A percentile compares a stretch with the other conserved stretches of the same genome.
Conservation (phyloP, 257 asterid genomes). For the Solanum piurae region DNA sequence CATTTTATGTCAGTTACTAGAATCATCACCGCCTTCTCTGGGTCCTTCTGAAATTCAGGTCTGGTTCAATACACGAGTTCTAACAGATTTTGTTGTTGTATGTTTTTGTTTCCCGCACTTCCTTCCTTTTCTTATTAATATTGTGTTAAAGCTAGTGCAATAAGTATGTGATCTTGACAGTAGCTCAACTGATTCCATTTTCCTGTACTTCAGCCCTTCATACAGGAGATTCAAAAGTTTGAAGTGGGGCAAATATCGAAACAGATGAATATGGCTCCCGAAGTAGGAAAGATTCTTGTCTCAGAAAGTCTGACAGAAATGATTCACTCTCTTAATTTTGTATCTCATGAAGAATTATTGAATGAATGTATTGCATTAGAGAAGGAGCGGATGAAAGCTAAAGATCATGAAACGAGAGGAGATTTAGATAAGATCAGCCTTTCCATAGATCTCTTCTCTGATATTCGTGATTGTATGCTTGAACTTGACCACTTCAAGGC, state of each 20-base stretch:
- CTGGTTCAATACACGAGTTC: neutral
- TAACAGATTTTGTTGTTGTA: neutral
- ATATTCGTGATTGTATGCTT: constrained; percentile 37
- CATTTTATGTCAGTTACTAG: constrained; percentile 34
- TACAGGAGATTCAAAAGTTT: constrained; percentile 49
- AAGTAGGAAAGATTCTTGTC: constrained; percentile 34
- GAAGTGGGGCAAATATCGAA: constrained; percentile 44
- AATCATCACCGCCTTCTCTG: constrained; percentile 29
- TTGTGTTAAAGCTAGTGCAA: neutral
- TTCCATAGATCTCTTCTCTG: constrained; percentile 37
- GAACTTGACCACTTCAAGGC: constrained; percentile 35
- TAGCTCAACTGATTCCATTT: constrained; percentile 10
- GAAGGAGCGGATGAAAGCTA: constrained; percentile 60
- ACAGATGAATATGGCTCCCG: constrained; percentile 40
- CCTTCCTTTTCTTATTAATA: neutral
- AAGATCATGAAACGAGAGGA: constrained; percentile 20
- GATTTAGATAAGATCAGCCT: constrained; percentile 28
- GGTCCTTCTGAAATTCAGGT: constrained; percentile 49
- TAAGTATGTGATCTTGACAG: neutral
- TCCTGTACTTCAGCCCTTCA: constrained; percentile 24
- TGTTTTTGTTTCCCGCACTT: neutral
- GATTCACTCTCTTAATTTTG: constrained; percentile 41
- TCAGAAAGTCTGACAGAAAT: constrained; percentile 30
- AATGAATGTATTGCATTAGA: constrained; percentile 68
- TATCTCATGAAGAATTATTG: constrained; percentile 51